Base-by-base conservation (phyloP, 805 yeast species). In the Myxozyma lipomycoides region DNA sequence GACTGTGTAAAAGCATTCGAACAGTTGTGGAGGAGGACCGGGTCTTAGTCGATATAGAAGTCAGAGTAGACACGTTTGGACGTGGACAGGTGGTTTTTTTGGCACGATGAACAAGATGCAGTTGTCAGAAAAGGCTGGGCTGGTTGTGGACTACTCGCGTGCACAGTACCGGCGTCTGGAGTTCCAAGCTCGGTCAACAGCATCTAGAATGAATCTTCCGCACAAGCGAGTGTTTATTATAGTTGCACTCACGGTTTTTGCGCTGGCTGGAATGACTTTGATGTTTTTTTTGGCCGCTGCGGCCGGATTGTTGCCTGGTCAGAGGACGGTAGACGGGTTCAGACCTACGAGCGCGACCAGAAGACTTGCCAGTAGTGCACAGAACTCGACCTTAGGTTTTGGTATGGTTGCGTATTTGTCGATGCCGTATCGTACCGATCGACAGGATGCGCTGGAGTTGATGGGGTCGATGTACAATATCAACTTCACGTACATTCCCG, bases 391-490 rank as follows among this genome's bases (percentile, higher is more conserved):
- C 18, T 46, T 51, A 23, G 55, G 51, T 15, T 51, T 51, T 21
- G 55, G 55, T 32, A 45, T 32, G 23, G 36, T 51, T 6, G 37
- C 47, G 10, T 46, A 46, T 21, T 39, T 51, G 24, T 40, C 46
- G 40, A 42, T 51, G 55, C 55, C 55, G 30, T 32, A 41, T 10
- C 51, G 51, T n/a, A 37, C 51, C n/a, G 55, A 46, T 43, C 47
- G 55, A 23, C 55, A 51, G 39, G 55, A 51, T 45, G 46, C 55
- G n/a, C 42, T 51, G 45, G 40, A 19, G 42, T 39, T 51, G 37
- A 42, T 51, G 22, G 48, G 49, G 24, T 51, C 55, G 32, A 25
- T 40, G 45, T 30, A 42, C 30, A 49, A 40, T 19, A n/a, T 50
- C 21, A 50, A 46, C 28, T 18, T 50, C 5, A 46, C 18, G 15